These are phyloP conservation scores for rapeseed (Brassica napus) DNA, from an alignment of 345 rosid species.

Conservation along the genomic window Da-Ae NC_063442.1:1337501-1338000, in stretches of 20 bases:
- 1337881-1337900: constrained; percentile 25
- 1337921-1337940: constrained; percentile 66
- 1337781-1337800: constrained; percentile 48
- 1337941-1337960: constrained; percentile 86
- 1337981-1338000: constrained; percentile 55
- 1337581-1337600: not conserved
- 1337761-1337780: constrained; percentile 55
- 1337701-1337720: not conserved
- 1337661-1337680: constrained; percentile 43
- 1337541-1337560: constrained; percentile 57
- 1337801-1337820: constrained; percentile 43
- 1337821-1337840: constrained; percentile 55
- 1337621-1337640: not conserved
- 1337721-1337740: not conserved
- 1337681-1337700: constrained; percentile 56
- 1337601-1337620: not conserved
- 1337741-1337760: constrained; percentile 60
- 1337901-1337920: constrained; percentile 57
- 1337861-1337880: constrained; percentile 56
- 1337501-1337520: not conserved
- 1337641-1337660: not conserved
- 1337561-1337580: constrained; percentile 42
- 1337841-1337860: constrained; percentile 52
- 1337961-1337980: constrained; percentile 42
- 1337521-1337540: not conserved